phyloP scores from a whole-genome alignment of 2,329 filamentous ascomycete genomes.

The Xylaria arbuscula region DNA sequence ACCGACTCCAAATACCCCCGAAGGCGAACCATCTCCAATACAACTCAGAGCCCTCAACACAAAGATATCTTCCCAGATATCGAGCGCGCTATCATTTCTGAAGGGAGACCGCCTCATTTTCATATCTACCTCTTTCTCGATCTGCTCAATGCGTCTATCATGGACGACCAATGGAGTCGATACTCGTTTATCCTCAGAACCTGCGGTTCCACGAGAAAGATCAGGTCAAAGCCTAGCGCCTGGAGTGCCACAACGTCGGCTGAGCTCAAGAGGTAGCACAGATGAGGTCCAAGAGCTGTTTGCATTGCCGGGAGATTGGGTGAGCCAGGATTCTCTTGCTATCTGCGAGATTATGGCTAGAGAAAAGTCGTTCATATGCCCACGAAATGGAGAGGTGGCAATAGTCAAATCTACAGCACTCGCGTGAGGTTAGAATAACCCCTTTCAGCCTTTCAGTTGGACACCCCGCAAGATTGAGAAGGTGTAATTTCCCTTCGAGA shows the following conservation, averaged over 20 bases:
- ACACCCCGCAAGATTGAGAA: no score
- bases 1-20: not conserved
- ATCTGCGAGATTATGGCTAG: not conserved
- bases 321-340: not conserved
- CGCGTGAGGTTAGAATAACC: not conserved
- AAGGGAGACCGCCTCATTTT: not conserved
- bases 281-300: not conserved
- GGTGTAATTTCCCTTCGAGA: no score
- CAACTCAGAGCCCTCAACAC: not conserved
- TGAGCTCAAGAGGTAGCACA: not conserved
- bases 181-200: not conserved
- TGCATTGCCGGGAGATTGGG: not conserved
- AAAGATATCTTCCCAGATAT: not conserved
- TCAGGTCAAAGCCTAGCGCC: not conserved
- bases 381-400: not conserved
- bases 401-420: not conserved
- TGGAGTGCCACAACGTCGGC: not conserved
- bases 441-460: no score
- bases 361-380: not conserved
- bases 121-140: not conserved
- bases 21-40: not conserved
- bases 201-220: not conserved
- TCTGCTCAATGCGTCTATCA: not conserved
- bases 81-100: not conserved
- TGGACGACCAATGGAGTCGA: not conserved